phyloP scores from a whole-genome alignment of 2,329 filamentous ascomycete species.

The Didymella pinodella region DNA sequence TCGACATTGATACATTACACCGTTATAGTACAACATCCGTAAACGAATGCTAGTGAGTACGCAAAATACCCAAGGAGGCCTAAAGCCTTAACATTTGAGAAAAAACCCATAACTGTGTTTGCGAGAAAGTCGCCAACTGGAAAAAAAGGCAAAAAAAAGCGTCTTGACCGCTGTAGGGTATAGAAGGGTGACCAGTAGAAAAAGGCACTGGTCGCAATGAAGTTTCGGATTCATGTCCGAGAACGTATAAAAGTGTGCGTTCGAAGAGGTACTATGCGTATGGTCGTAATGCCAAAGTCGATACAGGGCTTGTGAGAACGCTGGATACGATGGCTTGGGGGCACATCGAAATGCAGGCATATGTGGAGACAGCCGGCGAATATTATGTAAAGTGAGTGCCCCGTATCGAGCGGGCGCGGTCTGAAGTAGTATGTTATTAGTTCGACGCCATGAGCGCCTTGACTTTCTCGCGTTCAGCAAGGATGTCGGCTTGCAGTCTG shows the following conservation, averaged over 20 bases:
- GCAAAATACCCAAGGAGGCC: conserved; percentile 28
- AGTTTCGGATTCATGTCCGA: conserved; percentile 21
- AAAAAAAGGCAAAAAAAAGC: conserved; percentile 17
- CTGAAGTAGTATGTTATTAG: conserved; percentile 26
- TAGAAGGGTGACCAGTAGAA: conserved; percentile 24
- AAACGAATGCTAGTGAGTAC: conserved; percentile 21
- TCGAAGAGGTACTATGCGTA: conserved; percentile 29
- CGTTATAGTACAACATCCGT: conserved; percentile 36
- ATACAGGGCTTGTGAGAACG: conserved; percentile 25
- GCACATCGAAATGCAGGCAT: conserved; percentile 1
- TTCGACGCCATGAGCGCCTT: conserved; percentile 56
- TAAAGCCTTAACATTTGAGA: conserved; percentile 13
- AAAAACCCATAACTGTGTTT: conserved; percentile 3
- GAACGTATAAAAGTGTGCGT: conserved; percentile 24
- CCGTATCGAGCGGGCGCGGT: conserved; percentile 29
- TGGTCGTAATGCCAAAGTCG: conserved; percentile 29
- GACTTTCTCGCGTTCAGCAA: conserved; percentile 68
- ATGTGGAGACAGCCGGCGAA: conserved; percentile 13
- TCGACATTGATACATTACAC: conserved; percentile 38
- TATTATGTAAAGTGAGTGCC: conserved; percentile 25
- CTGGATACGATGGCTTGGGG: conserved; percentile 13
- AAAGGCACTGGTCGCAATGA: conserved; percentile 20
- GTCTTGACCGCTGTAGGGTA: conserved; percentile 27
- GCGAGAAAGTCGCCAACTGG: conserved; percentile 6
- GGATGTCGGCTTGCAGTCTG: conserved; percentile 71